Percentiles rank a stretch among this genome's conserved stretches.
These are phyloP conservation scores for Thymus mandschuricus DNA, from an alignment of 257 asterid genomes.

Conservation along the genomic window DNA sequence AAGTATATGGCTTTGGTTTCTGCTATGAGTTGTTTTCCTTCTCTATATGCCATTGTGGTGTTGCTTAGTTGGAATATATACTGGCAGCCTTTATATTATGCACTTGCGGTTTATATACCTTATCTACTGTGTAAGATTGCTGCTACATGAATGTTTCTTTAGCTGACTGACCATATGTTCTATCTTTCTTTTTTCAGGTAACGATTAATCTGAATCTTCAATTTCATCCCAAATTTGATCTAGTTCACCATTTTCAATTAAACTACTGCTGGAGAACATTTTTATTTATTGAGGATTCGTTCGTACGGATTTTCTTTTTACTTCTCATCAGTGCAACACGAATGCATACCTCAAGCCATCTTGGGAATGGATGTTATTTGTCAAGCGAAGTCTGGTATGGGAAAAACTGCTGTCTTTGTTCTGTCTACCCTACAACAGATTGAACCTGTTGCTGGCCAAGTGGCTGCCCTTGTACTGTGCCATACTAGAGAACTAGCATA, in stretches of 20 bases:
- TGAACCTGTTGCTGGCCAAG: conserved; percentile 80
- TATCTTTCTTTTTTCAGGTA: conserved; percentile 34
- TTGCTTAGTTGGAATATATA: not conserved
- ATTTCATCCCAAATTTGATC: conserved; percentile 44
- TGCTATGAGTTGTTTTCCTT: not conserved
- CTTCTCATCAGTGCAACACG: conserved; percentile 83
- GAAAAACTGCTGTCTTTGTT: conserved; percentile 83
- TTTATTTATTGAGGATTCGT: conserved; percentile 54
- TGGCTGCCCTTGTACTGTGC: conserved; percentile 72
- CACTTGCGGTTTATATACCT: not conserved
- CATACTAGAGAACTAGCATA: conserved; percentile 84
- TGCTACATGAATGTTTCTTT: not conserved
- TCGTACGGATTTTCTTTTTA: conserved; percentile 56
- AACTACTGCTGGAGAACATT: conserved; percentile 30
- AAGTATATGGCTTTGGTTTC: not conserved
- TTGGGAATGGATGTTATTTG: conserved; percentile 89
- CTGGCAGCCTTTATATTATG: not conserved
- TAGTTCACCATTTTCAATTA: conserved; percentile 48
- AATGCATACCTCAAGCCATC: conserved; percentile 87
- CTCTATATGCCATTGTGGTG: not conserved
- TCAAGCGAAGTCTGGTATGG: conserved; percentile 95
- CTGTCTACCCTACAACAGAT: conserved; percentile 76
- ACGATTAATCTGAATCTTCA: conserved; percentile 30
- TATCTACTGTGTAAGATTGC: not conserved
- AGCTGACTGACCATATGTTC: not conserved